Evolutionary conservation across 1,139 yeast species (phyloP), one percentile per base, ranked within the genome.

Genomic region (Geotrichum restrictum): DNA sequence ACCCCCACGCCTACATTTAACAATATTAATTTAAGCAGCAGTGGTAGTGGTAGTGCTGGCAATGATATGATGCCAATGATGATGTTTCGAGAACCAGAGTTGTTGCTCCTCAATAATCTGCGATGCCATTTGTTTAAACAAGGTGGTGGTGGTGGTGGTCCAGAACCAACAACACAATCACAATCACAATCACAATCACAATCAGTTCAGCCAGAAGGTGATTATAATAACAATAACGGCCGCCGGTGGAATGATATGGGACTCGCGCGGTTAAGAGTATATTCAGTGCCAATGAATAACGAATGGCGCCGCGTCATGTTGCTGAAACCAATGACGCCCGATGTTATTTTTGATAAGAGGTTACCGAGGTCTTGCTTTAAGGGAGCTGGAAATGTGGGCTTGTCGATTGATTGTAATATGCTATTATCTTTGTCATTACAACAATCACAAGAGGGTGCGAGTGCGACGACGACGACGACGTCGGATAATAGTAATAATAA

Each of bases 301-400:
- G 22, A 34, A n/a, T 45, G 41, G 43, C 19, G 44, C 7, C 37
- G 48, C 29, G 34, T 50, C 29, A 45, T 50, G 49, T 10, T 50
- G n/a, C 36, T 45, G 7, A 40, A 41, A 18, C 38, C 47, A 8
- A 37, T 42, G 3, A 21, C 49, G 16, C 24, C 38, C 3, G 34
- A 59, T 1, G 38, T 61, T 31, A 40, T 63, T 29, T 59, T 55
- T 44, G 62, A 61, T 33, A 48, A 53, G 18, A 59, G 45, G 18
- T 47, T 62, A 41, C 52, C 53, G 3, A 52, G 59, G 3, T 36
- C 51, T 8, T 51, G 58, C 24, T 64, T 64, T 48, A 53, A 54
- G 32, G 51, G 62, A 14, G 60, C 59, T 19, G 67, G 67, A 24
- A 60, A 59, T 38, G 60, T 59, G 10, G 65, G 64, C 8, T 46